Conservation (phyloP, 2,329 filamentous ascomycete genomes). For the Phialemonium atrogriseum region DNA sequence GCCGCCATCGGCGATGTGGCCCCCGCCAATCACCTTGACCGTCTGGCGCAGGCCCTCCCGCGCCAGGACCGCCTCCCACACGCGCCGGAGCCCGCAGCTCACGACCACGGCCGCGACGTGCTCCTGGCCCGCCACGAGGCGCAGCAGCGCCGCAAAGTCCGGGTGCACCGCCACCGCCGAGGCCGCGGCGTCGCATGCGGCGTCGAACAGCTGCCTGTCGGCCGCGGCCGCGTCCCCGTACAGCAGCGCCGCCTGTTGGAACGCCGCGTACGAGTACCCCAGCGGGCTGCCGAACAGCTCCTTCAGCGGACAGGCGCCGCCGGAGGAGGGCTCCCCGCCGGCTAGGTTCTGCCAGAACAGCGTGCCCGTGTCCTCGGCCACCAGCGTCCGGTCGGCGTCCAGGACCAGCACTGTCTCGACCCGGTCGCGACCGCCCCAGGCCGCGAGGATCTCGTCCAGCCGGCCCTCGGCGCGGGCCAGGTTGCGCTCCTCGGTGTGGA, state of each 20-base stretch:
- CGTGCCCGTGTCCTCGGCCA: constrained; percentile 36
- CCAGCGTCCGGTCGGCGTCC: constrained; percentile 50
- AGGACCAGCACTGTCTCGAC: constrained; percentile 42
- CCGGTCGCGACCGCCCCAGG: constrained; percentile 1
- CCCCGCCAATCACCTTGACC: constrained; percentile 45
- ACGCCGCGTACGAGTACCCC: constrained; percentile 44
- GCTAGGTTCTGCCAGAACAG: constrained; percentile 36
- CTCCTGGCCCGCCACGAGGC: constrained; percentile 14
- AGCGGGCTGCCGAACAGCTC: constrained; percentile 35
- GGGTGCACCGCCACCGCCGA: constrained; percentile 30
- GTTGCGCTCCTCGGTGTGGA: constrained; percentile 31
- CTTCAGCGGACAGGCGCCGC: constrained; percentile 23
- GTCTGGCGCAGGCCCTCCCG: constrained; percentile 26
- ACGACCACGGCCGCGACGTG: constrained; percentile 41
- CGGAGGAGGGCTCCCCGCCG: background rate
- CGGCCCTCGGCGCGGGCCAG: constrained; percentile 14
- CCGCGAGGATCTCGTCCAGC: constrained; percentile 25
- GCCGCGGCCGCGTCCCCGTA: constrained; percentile 36
- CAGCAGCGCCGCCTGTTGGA: constrained; percentile 43
- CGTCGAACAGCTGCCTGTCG: constrained; percentile 32
- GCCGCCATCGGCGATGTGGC: constrained; percentile 38
- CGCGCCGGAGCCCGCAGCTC: constrained; percentile 41
- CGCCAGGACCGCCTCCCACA: constrained; percentile 49
- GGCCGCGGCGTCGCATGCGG: constrained; percentile 35
- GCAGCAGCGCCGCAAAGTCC: constrained; percentile 38